A percentile compares a stretch with the other conserved stretches of the same genome.
phyloP scores from a whole-genome alignment of 2,329 filamentous ascomycete genomes.

The Aspergillus puulaauensis region DNA sequence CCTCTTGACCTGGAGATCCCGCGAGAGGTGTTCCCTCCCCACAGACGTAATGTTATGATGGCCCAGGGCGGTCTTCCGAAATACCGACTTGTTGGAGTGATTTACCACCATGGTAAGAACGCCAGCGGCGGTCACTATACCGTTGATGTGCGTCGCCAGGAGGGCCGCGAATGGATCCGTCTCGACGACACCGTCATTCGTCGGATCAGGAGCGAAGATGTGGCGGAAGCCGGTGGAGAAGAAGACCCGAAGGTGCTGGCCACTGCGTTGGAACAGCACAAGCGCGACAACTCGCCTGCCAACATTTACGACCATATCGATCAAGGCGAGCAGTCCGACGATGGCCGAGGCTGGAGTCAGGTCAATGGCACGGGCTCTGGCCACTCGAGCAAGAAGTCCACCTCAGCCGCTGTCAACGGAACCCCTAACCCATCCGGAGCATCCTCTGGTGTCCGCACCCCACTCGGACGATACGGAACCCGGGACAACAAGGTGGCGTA shows the following conservation, averaged over 20 bases:
- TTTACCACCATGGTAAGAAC: conserved; percentile 97
- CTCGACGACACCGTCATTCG: conserved; percentile 91
- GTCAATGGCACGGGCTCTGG: conserved; percentile 62
- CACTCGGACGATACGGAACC: conserved; percentile 58
- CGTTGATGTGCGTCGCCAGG: conserved; percentile 91
- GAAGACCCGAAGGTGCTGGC: conserved; percentile 71
- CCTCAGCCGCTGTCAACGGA: conserved; percentile 63
- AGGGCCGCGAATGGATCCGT: conserved; percentile 93
- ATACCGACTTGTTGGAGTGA: conserved; percentile 83
- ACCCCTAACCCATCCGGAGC: conserved; percentile 53
- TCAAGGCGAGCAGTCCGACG: conserved; percentile 67
- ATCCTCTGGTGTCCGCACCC: conserved; percentile 58
- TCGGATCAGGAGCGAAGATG: conserved; percentile 81
- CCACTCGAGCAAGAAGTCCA: conserved; percentile 68
- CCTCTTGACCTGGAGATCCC: conserved; percentile 93
- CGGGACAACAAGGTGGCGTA: conserved; percentile 98
- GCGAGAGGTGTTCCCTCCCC: conserved; percentile 78
- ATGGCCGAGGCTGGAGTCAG: conserved; percentile 73
- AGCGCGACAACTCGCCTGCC: conserved; percentile 49
- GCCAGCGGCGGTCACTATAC: conserved; percentile 96
- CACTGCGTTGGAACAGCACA: conserved; percentile 65
- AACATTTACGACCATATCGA: conserved; percentile 74
- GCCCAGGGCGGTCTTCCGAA: conserved; percentile 71
- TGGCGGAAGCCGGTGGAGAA: conserved; percentile 80
- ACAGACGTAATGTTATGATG: conserved; percentile 66